Evolutionary conservation across 2,329 filamentous ascomycete species (phyloP).

Genomic region (Ciborinia camelliae): DNA sequence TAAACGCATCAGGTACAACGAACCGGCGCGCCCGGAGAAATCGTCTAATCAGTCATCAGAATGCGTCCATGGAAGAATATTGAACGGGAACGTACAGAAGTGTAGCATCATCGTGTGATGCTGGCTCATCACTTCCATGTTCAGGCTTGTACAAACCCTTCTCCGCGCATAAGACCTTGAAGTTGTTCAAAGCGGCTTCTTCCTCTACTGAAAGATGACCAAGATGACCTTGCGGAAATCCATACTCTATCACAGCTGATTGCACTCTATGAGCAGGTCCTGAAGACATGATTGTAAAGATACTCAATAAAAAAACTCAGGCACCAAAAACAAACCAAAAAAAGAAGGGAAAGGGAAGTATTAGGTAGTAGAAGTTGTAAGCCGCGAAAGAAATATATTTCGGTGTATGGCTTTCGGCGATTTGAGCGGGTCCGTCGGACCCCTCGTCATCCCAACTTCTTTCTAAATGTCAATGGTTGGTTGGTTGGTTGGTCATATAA

Average conservation of each 20-base stretch:
- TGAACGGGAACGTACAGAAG: conserved; percentile 54
- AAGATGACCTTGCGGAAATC: conserved; percentile 74
- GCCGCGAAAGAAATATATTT: no score
- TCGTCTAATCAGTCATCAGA: conserved; percentile 52
- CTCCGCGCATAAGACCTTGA: conserved; percentile 66
- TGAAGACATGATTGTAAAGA: conserved; percentile 27
- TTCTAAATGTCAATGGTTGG: no score
- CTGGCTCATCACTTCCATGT: conserved; percentile 40
- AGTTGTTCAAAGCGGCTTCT: conserved; percentile 61
- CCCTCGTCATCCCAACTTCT: neutral
- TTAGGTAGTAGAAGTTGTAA: neutral
- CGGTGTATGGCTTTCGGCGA: no score
- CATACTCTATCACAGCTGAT: conserved; percentile 41
- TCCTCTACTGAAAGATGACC: conserved; percentile 71
- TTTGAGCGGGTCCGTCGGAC: no score
- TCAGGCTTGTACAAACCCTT: conserved; percentile 59
- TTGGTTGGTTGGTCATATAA: no score
- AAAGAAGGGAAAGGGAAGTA: neutral
- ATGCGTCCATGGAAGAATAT: neutral
- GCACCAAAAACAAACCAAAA: neutral
- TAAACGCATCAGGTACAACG: conserved; percentile 70
- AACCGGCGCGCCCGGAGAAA: conserved; percentile 85
- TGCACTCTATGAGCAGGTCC: conserved; percentile 37
- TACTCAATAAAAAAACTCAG: neutral
- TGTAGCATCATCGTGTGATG: conserved; percentile 67